These are phyloP conservation scores for Cercospora sojina DNA, from an alignment of 2,329 filamentous ascomycete genomes.

Conservation along the genomic window DNA sequence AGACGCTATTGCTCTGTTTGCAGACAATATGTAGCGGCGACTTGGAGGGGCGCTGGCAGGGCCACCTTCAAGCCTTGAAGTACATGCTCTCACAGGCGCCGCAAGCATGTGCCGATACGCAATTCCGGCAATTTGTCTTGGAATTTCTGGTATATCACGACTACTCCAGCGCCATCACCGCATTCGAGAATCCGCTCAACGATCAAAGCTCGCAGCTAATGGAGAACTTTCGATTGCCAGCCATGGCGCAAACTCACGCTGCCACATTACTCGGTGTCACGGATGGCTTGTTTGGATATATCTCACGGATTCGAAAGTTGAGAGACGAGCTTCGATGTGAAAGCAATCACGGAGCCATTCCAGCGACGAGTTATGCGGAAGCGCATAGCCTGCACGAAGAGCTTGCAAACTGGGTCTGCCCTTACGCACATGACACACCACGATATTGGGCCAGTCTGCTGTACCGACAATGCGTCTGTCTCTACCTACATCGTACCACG, in stretches of 20 bases:
- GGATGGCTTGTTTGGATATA: conserved; percentile 75
- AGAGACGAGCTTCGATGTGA: conserved; percentile 71
- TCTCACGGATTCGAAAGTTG: conserved; percentile 75
- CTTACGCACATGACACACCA: conserved; percentile 51
- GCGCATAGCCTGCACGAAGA: conserved; percentile 74
- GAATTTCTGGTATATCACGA: conserved; percentile 85
- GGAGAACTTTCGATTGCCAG: conserved; percentile 54
- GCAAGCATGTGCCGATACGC: conserved; percentile 51
- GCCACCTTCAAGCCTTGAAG: conserved; percentile 75
- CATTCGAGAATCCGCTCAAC: conserved; percentile 44
- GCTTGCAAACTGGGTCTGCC: conserved; percentile 72
- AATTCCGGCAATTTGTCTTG: conserved; percentile 69
- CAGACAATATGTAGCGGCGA: conserved; percentile 62
- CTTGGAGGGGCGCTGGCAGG: conserved; percentile 51
- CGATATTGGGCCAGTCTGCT: conserved; percentile 59
- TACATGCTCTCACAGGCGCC: conserved; percentile 62
- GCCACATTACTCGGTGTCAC: conserved; percentile 73
- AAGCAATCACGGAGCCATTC: conserved; percentile 57
- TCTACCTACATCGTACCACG: conserved; percentile 63
- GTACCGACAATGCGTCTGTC: conserved; percentile 63
- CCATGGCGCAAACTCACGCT: conserved; percentile 55
- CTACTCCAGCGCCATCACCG: conserved; percentile 59
- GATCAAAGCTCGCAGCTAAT: conserved; percentile 52
- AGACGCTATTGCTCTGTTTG: conserved; percentile 60
- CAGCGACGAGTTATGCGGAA: conserved; percentile 69